A percentile compares a stretch with the other conserved stretches of the same genome.
These are phyloP conservation scores for Spizellomyces sp. DNA, from an alignment of 192 early-diverging fungal species.

Conservation along the genomic window DNA sequence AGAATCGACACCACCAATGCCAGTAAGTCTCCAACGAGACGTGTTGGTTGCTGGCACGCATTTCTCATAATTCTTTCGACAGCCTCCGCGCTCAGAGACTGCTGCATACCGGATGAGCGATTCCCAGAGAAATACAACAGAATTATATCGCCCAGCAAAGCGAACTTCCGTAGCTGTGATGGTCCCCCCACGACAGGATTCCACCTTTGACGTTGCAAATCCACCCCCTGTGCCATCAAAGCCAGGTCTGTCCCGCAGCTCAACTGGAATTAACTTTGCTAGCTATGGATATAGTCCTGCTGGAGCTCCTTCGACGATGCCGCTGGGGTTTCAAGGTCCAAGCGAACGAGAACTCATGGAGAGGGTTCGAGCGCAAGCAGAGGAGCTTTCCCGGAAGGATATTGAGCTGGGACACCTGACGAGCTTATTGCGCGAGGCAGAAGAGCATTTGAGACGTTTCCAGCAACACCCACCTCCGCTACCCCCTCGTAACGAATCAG, in stretches of 20 bases:
- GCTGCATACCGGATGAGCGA: slow-evolving; percentile 1
- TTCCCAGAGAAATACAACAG: slow-evolving; percentile 7
- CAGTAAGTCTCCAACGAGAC: neutral
- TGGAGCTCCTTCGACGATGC: too few relatives aligned
- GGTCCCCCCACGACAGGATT: too few relatives aligned
- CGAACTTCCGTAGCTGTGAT: neutral
- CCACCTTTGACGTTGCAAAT: too few relatives aligned
- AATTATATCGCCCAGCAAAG: slow-evolving; percentile 7
- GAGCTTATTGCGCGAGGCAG: slow-evolving; percentile 14
- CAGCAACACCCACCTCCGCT: slow-evolving; percentile 10
- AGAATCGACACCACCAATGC: neutral
- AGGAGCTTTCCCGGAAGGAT: slow-evolving; percentile 20
- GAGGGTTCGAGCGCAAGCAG: slow-evolving; percentile 1
- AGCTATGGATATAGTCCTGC: too few relatives aligned
- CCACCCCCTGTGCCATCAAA: too few relatives aligned
- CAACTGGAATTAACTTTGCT: too few relatives aligned
- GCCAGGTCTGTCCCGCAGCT: too few relatives aligned
- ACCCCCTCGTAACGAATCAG: slow-evolving; percentile 15
- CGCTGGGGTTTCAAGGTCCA: too few relatives aligned
- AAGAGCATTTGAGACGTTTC: slow-evolving; percentile 18
- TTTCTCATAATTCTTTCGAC: too few relatives aligned
- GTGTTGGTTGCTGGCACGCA: too few relatives aligned
- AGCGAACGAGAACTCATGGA: neutral
- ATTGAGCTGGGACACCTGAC: slow-evolving; percentile 12
- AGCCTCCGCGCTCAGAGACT: neutral